phyloP scores from a whole-genome alignment of 495 filamentous ascomycete species.

The Achaetomiella virescens region DNA sequence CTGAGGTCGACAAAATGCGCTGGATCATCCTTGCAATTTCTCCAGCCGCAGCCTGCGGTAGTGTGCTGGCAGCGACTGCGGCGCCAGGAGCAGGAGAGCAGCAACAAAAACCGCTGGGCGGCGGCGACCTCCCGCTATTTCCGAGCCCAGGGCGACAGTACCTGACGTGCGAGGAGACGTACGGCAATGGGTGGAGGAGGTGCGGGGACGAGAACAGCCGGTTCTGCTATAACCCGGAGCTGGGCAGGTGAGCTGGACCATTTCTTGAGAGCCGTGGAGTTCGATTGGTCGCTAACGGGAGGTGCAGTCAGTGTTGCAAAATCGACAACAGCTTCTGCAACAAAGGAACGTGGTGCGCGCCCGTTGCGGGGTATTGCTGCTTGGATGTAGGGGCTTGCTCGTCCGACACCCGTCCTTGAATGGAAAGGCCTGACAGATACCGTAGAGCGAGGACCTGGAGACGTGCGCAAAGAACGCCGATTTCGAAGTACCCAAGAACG shows the following conservation, averaged over 20 bases:
- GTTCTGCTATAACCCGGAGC: slow-evolving; percentile 33
- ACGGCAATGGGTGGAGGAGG: slow-evolving; percentile 29
- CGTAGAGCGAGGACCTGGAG: slow-evolving; percentile 32
- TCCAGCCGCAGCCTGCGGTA: not conserved
- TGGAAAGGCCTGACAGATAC: slow-evolving; percentile 12
- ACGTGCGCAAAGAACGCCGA: slow-evolving; percentile 33
- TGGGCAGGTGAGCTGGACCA: slow-evolving; percentile 26
- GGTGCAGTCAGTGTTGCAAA: slow-evolving; percentile 34
- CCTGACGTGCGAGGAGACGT: slow-evolving; percentile 33
- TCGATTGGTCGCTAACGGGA: not conserved
- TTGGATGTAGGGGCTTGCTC: slow-evolving; percentile 28
- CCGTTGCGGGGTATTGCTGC: slow-evolving; percentile 39
- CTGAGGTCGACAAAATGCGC: not conserved
- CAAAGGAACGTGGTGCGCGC: slow-evolving; percentile 34
- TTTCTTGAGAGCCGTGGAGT: slow-evolving; percentile 4
- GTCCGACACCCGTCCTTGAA: no score
- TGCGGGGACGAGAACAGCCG: slow-evolving; percentile 30
- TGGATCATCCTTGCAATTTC: no score
- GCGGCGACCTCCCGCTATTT: not conserved
- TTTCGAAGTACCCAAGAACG: slow-evolving; percentile 23
- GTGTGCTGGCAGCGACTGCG: not conserved
- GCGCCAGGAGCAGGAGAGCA: not conserved
- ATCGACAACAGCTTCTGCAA: slow-evolving; percentile 35
- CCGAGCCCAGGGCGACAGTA: slow-evolving; percentile 5
- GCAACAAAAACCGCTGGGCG: slow-evolving; percentile 1